These are phyloP conservation scores for Phytophthora cactorum DNA, from an alignment of 352 stramenopile genomes.

Conservation along the genomic window DNA sequence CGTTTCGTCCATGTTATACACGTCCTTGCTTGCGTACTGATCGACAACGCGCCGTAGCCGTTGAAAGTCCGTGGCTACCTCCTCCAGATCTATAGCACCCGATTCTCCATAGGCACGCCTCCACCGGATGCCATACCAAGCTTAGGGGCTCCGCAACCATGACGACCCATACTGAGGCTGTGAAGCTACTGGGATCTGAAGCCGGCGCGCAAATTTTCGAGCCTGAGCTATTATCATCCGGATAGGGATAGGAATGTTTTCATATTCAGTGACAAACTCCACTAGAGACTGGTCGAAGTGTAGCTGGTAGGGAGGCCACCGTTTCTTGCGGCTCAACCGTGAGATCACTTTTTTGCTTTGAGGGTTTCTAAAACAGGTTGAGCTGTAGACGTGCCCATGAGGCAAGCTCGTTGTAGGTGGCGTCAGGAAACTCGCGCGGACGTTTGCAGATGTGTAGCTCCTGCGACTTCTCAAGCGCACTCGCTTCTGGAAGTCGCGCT, in stretches of 20 bases:
- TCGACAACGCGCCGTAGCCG: background rate
- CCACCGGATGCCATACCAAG: constrained; percentile 6
- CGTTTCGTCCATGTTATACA: constrained; percentile 12
- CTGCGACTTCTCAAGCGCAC: background rate
- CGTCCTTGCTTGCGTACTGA: constrained; percentile 2
- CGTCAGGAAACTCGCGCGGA: background rate
- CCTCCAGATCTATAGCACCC: background rate
- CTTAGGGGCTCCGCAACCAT: background rate
- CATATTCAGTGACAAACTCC: background rate
- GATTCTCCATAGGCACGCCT: background rate
- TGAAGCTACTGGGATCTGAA: background rate
- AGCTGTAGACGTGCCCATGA: background rate
- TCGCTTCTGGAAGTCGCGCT: constrained; percentile 6
- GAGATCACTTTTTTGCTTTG: constrained; percentile 11
- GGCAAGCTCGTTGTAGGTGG: background rate
- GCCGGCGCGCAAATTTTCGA: background rate
- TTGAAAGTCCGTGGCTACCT: background rate
- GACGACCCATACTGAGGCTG: background rate
- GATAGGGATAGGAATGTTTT: background rate
- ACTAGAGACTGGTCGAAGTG: constrained; percentile 1
- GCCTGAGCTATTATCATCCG: background rate
- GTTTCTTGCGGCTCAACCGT: constrained; percentile 8
- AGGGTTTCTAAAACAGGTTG: constrained; percentile 1
- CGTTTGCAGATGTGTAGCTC: constrained; percentile 1
- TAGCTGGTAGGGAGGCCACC: background rate